Percentiles rank a stretch among this genome's conserved stretches.
These are phyloP conservation scores for Pleurotus platypus DNA, from an alignment of 768 basidiomycete species.

Conservation along the genomic window DNA sequence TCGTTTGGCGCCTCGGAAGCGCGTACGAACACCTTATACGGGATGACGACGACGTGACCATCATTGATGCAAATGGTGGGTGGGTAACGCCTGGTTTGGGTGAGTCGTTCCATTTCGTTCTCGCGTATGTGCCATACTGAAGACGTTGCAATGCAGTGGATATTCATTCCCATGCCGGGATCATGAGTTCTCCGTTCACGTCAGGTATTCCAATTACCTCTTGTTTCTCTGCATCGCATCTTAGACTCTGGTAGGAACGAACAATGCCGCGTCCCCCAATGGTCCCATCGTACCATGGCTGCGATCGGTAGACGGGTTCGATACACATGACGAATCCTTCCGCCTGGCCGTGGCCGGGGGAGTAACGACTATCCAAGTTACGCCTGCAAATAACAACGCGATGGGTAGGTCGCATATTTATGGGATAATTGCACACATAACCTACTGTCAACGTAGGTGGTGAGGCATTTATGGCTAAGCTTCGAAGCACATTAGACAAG, in stretches of 20 bases:
- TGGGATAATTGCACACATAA: neutral
- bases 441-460: conserved; percentile 49
- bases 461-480: conserved; percentile 84
- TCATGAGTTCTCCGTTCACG: conserved; percentile 61
- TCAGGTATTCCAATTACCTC: conserved; percentile 25
- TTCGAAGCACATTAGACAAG: conserved; percentile 72
- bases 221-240: neutral
- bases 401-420: conserved; percentile 49
- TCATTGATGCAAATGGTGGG: conserved; percentile 53
- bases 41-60: conserved; percentile 13
- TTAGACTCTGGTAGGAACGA: conserved; percentile 29
- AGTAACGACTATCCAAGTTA: conserved; percentile 78
- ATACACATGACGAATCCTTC: conserved; percentile 80
- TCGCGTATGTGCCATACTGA: neutral
- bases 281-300: conserved; percentile 77
- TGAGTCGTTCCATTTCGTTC: neutral
- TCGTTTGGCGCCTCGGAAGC: conserved; percentile 50
- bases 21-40: conserved; percentile 26
- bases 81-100: conserved; percentile 71
- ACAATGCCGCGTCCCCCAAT: conserved; percentile 62
- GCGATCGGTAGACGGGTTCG: conserved; percentile 78
- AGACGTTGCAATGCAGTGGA: conserved; percentile 41
- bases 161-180: conserved; percentile 77
- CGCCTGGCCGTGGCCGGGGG: conserved; percentile 80
- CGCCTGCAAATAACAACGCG: conserved; percentile 75